Evolutionary conservation across 2,329 filamentous ascomycete genomes (phyloP).

Genomic region (Nothophaeocryptopus gaeumannii): DNA sequence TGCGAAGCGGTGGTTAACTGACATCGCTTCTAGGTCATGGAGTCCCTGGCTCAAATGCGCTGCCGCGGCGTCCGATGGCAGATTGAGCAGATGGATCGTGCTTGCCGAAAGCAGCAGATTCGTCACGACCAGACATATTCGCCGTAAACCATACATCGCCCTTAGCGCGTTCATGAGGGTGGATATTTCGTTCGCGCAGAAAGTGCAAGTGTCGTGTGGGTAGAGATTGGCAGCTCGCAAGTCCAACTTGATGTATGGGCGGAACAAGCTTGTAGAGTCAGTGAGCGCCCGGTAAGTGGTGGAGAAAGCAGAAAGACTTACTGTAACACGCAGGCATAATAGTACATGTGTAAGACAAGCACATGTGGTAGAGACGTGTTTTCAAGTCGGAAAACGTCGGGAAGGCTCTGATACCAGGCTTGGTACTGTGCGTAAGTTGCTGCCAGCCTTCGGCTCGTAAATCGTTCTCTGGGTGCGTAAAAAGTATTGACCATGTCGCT

Average conservation of each 20-base stretch:
- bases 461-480: conserved; percentile 65
- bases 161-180: conserved; percentile 43
- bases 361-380: conserved; percentile 72
- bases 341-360: conserved; percentile 56
- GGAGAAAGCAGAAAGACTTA: conserved; percentile 46
- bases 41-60: conserved; percentile 43
- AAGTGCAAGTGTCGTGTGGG: conserved; percentile 64
- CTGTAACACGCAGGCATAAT: conserved; percentile 50
- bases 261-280: conserved; percentile 67
- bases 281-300: conserved; percentile 43
- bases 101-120: conserved; percentile 43
- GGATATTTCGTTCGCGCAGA: conserved; percentile 45
- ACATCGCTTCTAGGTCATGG: conserved; percentile 43
- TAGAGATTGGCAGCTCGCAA: conserved; percentile 57
- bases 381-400: conserved; percentile 61
- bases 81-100: conserved; percentile 47
- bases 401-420: conserved; percentile 68
- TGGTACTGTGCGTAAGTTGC: conserved; percentile 66
- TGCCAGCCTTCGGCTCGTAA: conserved; percentile 63
- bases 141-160: conserved; percentile 44
- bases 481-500: conserved; percentile 69
- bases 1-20: conserved; percentile 45
- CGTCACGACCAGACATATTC: conserved; percentile 39
- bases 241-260: conserved; percentile 66
- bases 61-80: conserved; percentile 38